Evolutionary conservation across 2,329 filamentous ascomycete species (phyloP).

Genomic region (Emericellopsis atlantica): DNA sequence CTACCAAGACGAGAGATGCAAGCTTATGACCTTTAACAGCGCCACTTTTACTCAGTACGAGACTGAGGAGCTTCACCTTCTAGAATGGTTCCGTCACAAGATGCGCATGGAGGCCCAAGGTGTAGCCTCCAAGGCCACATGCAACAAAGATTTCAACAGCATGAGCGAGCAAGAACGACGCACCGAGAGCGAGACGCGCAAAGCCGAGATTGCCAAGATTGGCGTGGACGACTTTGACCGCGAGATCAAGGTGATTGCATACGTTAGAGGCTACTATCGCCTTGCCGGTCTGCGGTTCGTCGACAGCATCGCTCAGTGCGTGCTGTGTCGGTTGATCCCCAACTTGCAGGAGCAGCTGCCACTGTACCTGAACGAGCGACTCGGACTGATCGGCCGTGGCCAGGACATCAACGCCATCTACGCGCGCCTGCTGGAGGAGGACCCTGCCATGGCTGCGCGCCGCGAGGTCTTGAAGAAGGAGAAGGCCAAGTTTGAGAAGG

Average conservation of each 20-base stretch:
- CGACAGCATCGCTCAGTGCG: slow-evolving; percentile 36
- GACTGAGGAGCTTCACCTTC: slow-evolving; percentile 28
- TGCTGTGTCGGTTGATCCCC: slow-evolving; percentile 36
- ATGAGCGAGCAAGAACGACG: slow-evolving; percentile 34
- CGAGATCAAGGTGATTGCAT: slow-evolving; percentile 50
- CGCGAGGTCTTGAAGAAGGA: slow-evolving; percentile 28
- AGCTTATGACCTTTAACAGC: slow-evolving; percentile 45
- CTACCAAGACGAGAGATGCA: slow-evolving; percentile 38
- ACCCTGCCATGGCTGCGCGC: slow-evolving; percentile 25
- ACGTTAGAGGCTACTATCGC: slow-evolving; percentile 57
- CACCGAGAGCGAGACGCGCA: slow-evolving; percentile 28
- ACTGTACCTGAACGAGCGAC: slow-evolving; percentile 26
- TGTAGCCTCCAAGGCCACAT: slow-evolving; percentile 14
- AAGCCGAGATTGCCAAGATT: slow-evolving; percentile 31
- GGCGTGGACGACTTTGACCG: slow-evolving; percentile 42
- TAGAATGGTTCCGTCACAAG: slow-evolving; percentile 35
- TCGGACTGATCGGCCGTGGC: slow-evolving; percentile 21
- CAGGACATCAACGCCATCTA: slow-evolving; percentile 15
- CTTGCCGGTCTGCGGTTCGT: slow-evolving; percentile 53
- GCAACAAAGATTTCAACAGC: slow-evolving; percentile 24
- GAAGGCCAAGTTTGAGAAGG: slow-evolving; percentile 30
- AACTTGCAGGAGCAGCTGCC: slow-evolving; percentile 25
- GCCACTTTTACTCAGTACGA: slow-evolving; percentile 32
- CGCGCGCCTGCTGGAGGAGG: slow-evolving; percentile 34
- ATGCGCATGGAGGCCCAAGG: slow-evolving; percentile 30